Evolutionary conservation across 371 early-diverging fungal species (phyloP), one percentile per base, ranked within the genome.

Genomic region (Batrachochytrium dendrobatidis): DNA sequence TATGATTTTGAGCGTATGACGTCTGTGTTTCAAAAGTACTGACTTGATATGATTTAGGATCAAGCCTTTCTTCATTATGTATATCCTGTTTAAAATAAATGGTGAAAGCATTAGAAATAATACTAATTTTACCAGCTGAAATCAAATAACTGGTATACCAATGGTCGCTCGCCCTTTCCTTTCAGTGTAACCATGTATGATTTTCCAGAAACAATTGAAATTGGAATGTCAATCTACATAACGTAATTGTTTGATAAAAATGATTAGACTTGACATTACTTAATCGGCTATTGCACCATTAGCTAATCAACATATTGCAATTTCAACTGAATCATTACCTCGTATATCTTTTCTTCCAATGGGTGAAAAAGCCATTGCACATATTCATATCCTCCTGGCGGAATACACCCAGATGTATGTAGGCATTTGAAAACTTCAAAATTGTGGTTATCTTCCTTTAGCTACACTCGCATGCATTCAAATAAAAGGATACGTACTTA

Each of bases 291-390:
- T 15, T 8, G 1, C 48, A 43, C 24, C 28, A 8, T 20, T 43
- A 10, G n/a, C 32, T 10, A 1, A 24, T 29, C 1, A 24, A 7
- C 46, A 34, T 18, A 26, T 32, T 1, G 26, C n/a, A n/a, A 26
- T 29, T 17, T 2, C 34, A 1, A 34, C 31, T 8, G 29, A 48
- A 7, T 1, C 17, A 34, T 53, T 22, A 67, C 73, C 54, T 68
- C 66, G 57, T 76, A 76, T 18, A 64, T 61, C 56, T 65, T 64
- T 2, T 26, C 62, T 52, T 76, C 76, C 1, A 71, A 55, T 7
- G 76, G 76, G 17, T 64, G 24, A 57, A 76, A 76, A 12, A 76
- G 53, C 69, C 72, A 76, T 25, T 69, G 61, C 25, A 76, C 55
- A 30, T 60, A 60, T 45, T 61, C 72, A 8, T 61, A 53, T 1